Evolutionary conservation across 176 grass and related monocot genomes (phyloP).

Genomic region (Avena sativa): DNA sequence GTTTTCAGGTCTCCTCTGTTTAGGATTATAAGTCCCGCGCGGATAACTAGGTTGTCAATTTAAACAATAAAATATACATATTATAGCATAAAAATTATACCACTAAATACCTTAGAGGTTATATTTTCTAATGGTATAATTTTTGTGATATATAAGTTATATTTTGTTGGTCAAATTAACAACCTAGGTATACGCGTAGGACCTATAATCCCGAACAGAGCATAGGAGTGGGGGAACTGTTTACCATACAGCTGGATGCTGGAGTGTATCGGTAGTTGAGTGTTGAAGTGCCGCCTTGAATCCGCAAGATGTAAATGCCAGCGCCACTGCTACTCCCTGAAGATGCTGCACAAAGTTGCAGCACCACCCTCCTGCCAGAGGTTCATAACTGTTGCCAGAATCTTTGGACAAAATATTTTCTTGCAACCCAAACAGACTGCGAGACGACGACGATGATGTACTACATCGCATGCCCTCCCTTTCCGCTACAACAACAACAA

Average conservation of each 20-base stretch:
- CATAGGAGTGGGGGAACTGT: not conserved
- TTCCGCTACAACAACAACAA: not conserved
- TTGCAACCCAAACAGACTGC: conserved; percentile 16
- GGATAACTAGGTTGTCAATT: no score
- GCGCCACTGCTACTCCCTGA: not conserved
- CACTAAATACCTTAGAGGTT: no score
- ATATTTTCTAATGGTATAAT: no score
- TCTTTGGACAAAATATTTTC: conserved; percentile 38
- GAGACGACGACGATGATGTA: not conserved
- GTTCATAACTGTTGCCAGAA: conserved; percentile 29
- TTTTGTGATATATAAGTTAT: no score
- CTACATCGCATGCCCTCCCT: conserved; percentile 25
- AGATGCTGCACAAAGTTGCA: conserved; percentile 25
- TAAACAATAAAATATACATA: no score
- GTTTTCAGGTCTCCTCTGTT: not conserved
- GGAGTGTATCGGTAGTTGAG: conserved; percentile 1
- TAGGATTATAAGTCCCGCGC: no score
- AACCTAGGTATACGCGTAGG: no score
- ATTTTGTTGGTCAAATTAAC: no score
- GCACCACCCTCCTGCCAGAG: conserved; percentile 11
- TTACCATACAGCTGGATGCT: not conserved
- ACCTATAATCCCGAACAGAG: not conserved
- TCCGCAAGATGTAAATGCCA: conserved; percentile 9
- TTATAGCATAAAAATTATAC: no score
- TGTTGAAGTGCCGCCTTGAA: conserved; percentile 18